Evolutionary conservation across 257 asterid genomes (phyloP), one percentile per base, ranked within the genome.

Genomic region (Solanum okadae): DNA sequence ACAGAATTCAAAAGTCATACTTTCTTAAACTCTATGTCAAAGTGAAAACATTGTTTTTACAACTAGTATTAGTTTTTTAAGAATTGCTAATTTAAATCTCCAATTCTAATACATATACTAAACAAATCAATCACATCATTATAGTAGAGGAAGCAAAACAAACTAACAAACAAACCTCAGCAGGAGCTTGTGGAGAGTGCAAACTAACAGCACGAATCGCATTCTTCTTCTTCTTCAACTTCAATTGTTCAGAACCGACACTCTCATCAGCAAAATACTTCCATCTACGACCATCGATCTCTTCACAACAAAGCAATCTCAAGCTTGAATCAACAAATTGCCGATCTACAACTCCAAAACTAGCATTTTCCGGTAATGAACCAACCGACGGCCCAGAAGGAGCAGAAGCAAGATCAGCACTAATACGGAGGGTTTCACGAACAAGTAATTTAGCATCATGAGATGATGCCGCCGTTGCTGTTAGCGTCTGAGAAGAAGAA

Each of bases 381-480:
- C 91, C 68, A 42, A 65, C 76, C 40, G 93, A 73, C 27, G 95
- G 63, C 38, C 91, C 89, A 85, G 92, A 63, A 10, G 71, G 90
- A 59, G 98, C 94, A 89, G 98, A 96, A 84, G 98, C 99, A 25
- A 96, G 98, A 89, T 97, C 93, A 52, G 99, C 99, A 92, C 99
- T 97, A 88, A 97, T 97, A 34, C 99, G 98, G 10, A 97, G 95
- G 85, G 99, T 95, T 93, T 97, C 99, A 6, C 98, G 98, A 3
- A 95, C 98, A 27, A 97, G 96, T 63, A 95, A 92, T 88, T 92
- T 89, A 86, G 99, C 91, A 25, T 97, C 99, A 29, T 94, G 88
- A 12, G 96, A 90, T n/a, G 92, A 79, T 49, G 61, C 61, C 78
- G 94, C 8, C 61, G 91, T 67, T 25, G 91, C 46, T 35, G 96